Conservation (phyloP, 78 protist genomes). For the Blattamonas nauphoetae region DNA sequence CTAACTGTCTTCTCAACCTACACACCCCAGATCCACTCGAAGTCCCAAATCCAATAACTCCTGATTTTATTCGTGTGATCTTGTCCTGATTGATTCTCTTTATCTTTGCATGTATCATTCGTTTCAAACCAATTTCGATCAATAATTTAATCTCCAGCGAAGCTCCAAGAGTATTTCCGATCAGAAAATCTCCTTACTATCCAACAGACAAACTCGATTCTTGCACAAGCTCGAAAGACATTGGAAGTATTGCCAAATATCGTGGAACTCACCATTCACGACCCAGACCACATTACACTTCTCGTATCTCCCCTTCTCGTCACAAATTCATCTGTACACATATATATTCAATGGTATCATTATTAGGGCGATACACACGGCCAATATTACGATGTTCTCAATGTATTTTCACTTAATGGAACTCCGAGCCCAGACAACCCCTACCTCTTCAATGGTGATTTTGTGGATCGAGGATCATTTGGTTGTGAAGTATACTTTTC, state of each 20-base stretch:
- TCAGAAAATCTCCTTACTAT: not conserved
- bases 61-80: not conserved
- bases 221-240: not conserved
- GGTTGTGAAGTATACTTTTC: not conserved
- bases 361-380: constrained; percentile 12
- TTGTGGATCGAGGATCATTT: constrained; percentile 17
- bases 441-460: constrained; percentile 18
- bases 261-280: not conserved
- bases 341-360: not conserved
- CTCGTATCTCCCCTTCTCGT: not conserved
- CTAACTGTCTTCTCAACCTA: too few species aligned
- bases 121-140: not conserved
- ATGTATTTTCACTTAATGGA: constrained; percentile 1
- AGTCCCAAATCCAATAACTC: not conserved
- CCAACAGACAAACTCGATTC: not conserved
- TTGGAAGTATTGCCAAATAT: constrained; percentile 1
- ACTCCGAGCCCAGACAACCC: not conserved
- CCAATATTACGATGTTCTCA: constrained; percentile 17
- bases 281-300: not conserved
- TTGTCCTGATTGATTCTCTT: not conserved
- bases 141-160: not conserved
- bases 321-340: not conserved
- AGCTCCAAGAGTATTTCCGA: not conserved
- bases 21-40: not conserved
- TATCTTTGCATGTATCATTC: not conserved